Percentiles rank a stretch among this genome's conserved stretches.
Evolutionary conservation across 768 basidiomycete species (phyloP).

Genomic region (Cystoderma amianthinum): DNA sequence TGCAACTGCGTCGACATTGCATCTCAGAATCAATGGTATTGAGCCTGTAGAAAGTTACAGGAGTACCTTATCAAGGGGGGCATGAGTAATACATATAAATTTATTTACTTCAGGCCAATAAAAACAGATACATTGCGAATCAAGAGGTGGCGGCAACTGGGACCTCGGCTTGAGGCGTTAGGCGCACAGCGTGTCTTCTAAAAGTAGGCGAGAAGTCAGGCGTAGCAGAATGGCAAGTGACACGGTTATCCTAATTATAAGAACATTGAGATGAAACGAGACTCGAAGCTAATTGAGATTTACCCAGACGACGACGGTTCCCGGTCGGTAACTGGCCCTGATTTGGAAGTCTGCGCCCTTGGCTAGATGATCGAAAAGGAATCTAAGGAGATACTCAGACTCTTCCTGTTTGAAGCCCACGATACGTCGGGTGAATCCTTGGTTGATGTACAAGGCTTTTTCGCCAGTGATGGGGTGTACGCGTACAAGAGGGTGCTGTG

Average conservation of each 20-base stretch:
- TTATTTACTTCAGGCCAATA: not conserved
- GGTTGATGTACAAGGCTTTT: constrained; percentile 54
- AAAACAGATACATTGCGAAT: not conserved
- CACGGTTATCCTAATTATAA: constrained; percentile 23
- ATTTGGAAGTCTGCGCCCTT: constrained; percentile 4
- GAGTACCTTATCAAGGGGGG: too few relatives aligned
- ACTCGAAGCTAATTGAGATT: not conserved
- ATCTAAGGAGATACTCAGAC: constrained; percentile 46
- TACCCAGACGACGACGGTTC: constrained; percentile 4
- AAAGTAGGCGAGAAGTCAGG: constrained; percentile 25
- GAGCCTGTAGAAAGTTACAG: too few relatives aligned
- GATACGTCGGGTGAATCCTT: constrained; percentile 46
- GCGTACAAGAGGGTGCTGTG: constrained; percentile 51
- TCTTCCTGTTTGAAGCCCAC: constrained; percentile 51
- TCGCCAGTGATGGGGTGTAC: constrained; percentile 57
- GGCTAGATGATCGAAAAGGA: constrained; percentile 15
- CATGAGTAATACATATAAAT: not conserved
- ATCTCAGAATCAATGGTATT: too few relatives aligned
- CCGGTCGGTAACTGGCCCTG: not conserved
- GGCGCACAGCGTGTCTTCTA: constrained; percentile 34
- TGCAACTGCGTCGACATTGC: too few relatives aligned
- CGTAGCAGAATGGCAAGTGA: constrained; percentile 30
- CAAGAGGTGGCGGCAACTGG: constrained; percentile 11
- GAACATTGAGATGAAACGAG: not conserved
- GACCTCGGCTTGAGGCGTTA: constrained; percentile 43